These are phyloP conservation scores for Polyporus tsugae DNA, from an alignment of 1,284 basidiomycete genomes.

Conservation along the genomic window DNA sequence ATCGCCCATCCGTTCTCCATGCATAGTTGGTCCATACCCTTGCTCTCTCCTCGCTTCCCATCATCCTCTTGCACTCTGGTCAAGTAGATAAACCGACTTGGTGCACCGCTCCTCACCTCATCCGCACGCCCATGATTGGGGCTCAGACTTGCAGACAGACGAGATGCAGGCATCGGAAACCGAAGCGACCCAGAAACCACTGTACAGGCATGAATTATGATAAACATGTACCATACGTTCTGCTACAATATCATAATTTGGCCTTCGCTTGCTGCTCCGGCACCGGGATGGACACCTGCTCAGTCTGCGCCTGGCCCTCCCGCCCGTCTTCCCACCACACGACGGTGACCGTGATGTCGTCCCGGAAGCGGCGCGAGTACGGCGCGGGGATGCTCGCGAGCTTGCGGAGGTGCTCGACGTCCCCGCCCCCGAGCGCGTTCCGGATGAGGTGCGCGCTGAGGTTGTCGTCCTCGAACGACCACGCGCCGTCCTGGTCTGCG, in stretches of 20 bases:
- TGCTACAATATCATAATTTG: slow-evolving; percentile 48
- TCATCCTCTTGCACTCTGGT: slow-evolving; percentile 7
- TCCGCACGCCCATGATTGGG: not conserved
- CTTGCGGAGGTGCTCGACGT: slow-evolving; percentile 71
- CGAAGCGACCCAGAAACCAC: not conserved
- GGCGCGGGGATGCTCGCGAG: slow-evolving; percentile 90
- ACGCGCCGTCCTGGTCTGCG: slow-evolving; percentile 55
- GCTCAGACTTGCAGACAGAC: not conserved
- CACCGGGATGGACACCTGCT: slow-evolving; percentile 22
- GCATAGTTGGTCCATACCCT: slow-evolving; percentile 5
- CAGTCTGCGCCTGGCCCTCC: slow-evolving; percentile 45
- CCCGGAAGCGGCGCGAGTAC: slow-evolving; percentile 79
- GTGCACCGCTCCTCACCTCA: not conserved
- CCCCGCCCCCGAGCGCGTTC: slow-evolving; percentile 92
- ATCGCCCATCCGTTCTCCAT: slow-evolving; percentile 1
- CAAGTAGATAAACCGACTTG: slow-evolving; percentile 10
- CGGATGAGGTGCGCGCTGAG: slow-evolving; percentile 91
- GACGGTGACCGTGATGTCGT: slow-evolving; percentile 92
- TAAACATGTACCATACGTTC: slow-evolving; percentile 25
- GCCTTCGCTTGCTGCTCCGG: slow-evolving; percentile 40
- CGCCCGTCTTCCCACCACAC: slow-evolving; percentile 81
- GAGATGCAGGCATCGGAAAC: slow-evolving; percentile 7
- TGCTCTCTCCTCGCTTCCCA: not conserved
- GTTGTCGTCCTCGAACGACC: slow-evolving; percentile 90
- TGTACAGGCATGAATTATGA: slow-evolving; percentile 27